Percentiles rank a stretch among this genome's conserved stretches.
These are phyloP conservation scores for Prunus fruticosa DNA, from an alignment of 306 rosid species.

Conservation along the genomic window DNA sequence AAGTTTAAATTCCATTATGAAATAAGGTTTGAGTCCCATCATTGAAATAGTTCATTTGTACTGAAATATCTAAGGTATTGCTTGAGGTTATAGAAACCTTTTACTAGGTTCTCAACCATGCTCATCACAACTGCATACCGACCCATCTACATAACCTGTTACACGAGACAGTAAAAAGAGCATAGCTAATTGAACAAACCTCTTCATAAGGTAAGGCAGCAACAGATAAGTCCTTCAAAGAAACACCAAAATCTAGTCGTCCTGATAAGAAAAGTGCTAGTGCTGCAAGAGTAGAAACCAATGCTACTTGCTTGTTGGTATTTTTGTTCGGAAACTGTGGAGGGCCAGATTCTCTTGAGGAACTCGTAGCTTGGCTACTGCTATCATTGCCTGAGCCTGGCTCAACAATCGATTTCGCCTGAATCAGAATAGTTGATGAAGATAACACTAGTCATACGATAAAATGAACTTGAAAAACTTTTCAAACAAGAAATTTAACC, in stretches of 20 bases:
- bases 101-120: neutral
- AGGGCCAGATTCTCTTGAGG: constrained; percentile 29
- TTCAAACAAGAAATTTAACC: neutral
- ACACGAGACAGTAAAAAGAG: neutral
- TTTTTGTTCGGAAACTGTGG: constrained; percentile 64
- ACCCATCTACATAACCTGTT: too few species aligned
- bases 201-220: constrained; percentile 84
- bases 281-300: constrained; percentile 70
- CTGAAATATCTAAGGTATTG: neutral
- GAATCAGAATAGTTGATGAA: constrained; percentile 6
- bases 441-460: neutral
- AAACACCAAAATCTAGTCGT: constrained; percentile 88
- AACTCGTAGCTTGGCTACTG: constrained; percentile 31
- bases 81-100: neutral
- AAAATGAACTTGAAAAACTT: neutral
- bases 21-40: neutral
- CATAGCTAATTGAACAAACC: constrained; percentile 34
- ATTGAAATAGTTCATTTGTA: neutral
- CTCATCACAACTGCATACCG: neutral
- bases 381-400: constrained; percentile 32
- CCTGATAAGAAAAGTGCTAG: constrained; percentile 61
- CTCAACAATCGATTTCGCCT: constrained; percentile 45
- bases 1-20: neutral
- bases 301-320: constrained; percentile 57
- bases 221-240: constrained; percentile 82